Evolutionary conservation across 495 filamentous ascomycete species (phyloP).

Genomic region (Daldinia concentrica): DNA sequence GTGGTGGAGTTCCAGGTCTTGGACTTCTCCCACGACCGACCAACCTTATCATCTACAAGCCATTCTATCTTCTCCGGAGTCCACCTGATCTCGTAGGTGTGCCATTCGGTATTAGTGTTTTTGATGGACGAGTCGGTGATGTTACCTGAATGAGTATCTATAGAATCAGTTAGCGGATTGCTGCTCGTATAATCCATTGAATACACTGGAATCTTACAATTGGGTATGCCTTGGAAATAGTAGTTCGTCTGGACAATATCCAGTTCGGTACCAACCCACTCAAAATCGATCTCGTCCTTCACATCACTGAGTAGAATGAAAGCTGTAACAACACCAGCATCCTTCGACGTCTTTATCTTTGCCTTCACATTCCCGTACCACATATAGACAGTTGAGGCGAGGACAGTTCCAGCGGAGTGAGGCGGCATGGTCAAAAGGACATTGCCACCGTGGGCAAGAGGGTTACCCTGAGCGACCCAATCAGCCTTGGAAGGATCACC

Average conservation of each 20-base stretch:
- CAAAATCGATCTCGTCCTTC: constrained; percentile 98
- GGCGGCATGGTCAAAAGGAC: constrained; percentile 88
- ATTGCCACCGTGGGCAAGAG: constrained; percentile 67
- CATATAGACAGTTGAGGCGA: constrained; percentile 88
- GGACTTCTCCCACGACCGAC: constrained; percentile 75
- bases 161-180: constrained; percentile 36
- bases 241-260: constrained; percentile 87
- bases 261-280: constrained; percentile 88
- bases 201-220: constrained; percentile 72
- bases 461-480: constrained; percentile 87
- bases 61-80: constrained; percentile 83
- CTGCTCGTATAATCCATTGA: not conserved
- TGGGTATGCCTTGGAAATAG: constrained; percentile 93
- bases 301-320: constrained; percentile 95
- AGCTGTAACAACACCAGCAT: constrained; percentile 88
- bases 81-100: constrained; percentile 96
- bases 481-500: constrained; percentile 80
- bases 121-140: constrained; percentile 60
- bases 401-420: constrained; percentile 83
- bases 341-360: constrained; percentile 84
- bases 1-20: constrained; percentile 86
- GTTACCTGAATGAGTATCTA: constrained; percentile 79
- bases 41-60: constrained; percentile 80
- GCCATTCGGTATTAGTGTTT: constrained; percentile 80
- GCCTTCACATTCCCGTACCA: constrained; percentile 97